Evolutionary conservation across 2,329 filamentous ascomycete species (phyloP), one percentile per base, ranked within the genome.

Genomic region (Juglanconis sp.): DNA sequence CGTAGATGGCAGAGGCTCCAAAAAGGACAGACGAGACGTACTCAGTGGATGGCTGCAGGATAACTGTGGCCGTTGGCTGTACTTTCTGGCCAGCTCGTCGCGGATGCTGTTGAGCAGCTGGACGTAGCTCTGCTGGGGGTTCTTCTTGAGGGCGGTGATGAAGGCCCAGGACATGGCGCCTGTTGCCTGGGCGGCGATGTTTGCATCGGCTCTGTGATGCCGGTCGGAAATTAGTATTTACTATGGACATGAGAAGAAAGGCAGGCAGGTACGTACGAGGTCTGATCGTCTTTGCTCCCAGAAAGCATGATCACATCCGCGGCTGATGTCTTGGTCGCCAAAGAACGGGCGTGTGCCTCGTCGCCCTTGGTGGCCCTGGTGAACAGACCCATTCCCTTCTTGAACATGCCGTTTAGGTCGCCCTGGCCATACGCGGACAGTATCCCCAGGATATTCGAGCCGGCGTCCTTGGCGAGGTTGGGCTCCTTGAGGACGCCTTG

Each of bases 111-210:
- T 98, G 68, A 99, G 84, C 64, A 99, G 80, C 78, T 97, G 90
- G 55, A 99, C 93, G 71, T 99, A 99, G 79, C 92, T 97, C 80
- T 99, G 95, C 71, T 97, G 92, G 0, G 94, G 93, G 73, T 98
- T 96, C 83, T 96, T 96, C 79, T 92, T 94, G 67, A 99, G 84
- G 48, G 93, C 89, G 5, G 82, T 89, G 73, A 99, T 93, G 73
- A 99, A 99, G 9, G 95, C 95, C 87, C 91, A 98, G 1, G 92
- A 96, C 95, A 99, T 98, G 71, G 95, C 95, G 56, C 95, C 95
- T 0, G 95, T 98, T 34, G 95, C 94, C 76, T 97, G 5, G 44
- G 46, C 53, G 36, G 53, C 40, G 15, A 24, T n/a, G 24, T n/a
- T 50, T 17, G 6, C 24, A 24, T 36, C 0, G 4, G 50, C 10